Conservation (phyloP, 805 yeast species). For the Kurtzmaniella cleridarum region DNA sequence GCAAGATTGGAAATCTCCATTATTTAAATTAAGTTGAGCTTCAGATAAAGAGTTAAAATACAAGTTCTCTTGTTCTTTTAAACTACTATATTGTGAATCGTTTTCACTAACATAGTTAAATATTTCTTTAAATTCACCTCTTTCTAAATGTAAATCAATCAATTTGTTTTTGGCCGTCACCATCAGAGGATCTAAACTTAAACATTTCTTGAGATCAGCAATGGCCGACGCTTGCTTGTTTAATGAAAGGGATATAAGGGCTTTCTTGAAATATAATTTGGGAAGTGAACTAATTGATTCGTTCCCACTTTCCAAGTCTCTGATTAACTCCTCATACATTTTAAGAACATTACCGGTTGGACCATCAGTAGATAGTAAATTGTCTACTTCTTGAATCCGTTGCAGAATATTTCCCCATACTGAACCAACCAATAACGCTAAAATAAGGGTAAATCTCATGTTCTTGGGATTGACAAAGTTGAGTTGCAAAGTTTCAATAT, state of each 20-base stretch:
- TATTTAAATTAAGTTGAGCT: conserved; percentile 10
- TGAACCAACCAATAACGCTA: too few species aligned
- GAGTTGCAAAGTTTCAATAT: too few species aligned
- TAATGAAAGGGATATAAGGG: conserved; percentile 53
- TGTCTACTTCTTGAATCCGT: conserved; percentile 13
- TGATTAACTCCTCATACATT: conserved; percentile 17
- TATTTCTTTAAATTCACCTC: conserved; percentile 43
- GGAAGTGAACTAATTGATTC: conserved; percentile 19
- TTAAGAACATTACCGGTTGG: conserved; percentile 23
- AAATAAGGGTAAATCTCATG: too few species aligned
- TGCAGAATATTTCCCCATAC: conserved; percentile 1
- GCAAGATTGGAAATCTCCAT: conserved; percentile 17
- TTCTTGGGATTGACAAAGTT: too few species aligned
- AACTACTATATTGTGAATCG: conserved; percentile 4
- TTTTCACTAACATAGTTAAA: conserved; percentile 9
- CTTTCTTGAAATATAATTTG: conserved; percentile 52
- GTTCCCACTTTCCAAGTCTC: conserved; percentile 10
- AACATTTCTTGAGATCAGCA: conserved; percentile 44
- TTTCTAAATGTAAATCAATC: conserved; percentile 43
- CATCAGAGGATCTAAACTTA: conserved; percentile 35
- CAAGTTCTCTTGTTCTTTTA: conserved; percentile 2
- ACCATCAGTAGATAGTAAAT: conserved; percentile 21
- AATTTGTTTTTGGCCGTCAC: conserved; percentile 47
- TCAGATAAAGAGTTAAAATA: too few species aligned
- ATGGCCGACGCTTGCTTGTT: conserved; percentile 52